Base-by-base conservation (phyloP, 2,329 filamentous ascomycete species). In the Neonectria coccinea region DNA sequence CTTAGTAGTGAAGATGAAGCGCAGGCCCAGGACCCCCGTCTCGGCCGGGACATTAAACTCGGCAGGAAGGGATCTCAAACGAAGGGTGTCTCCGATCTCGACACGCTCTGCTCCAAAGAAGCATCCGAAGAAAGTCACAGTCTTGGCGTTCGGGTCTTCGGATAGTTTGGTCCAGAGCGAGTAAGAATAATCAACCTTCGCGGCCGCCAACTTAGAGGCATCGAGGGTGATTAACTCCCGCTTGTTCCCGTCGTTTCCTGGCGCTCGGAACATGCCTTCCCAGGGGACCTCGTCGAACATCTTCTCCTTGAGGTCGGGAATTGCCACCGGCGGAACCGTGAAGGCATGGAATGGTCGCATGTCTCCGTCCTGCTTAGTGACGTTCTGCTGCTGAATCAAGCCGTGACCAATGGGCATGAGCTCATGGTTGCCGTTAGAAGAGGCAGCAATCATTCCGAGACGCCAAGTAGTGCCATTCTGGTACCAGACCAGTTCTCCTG, bases 51-150 rank as follows among this genome's bases (percentile, higher is more conserved):
- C 69, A 22, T 76, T 74, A 18, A 80, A 69, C 22, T 84, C 80
- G 2, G 76, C 69, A 1, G 79, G 76, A 25, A 80, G 75, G 3
- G 80, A 77, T 54, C 79, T 80, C 42, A 86, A 73, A 29, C 86
- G 81, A 51, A 89, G 78, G 2, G 83, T 79, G 57, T 86, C 84
- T 33, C 79, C 80, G 6, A 83, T 70, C 64, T 82, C 79, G 47
- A 86, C 76, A 48, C 84, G 81, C 69, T 86, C 84, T 7, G 83
- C 82, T 36, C 84, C 84, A 11, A 86, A 78, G 72, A 86, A 86
- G 42, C 83, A 79, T 27, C 84, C 84, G 53, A 81, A 81, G 67
- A 82, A 85, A 10, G 75, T 70, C 2, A 75, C 69, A 5, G 74
- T 79, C 58, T 79, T 77, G 11, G 72, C 72, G 20, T 74, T 76